Conservation (phyloP, 345 rosid species). For the Salix dunnii region DNA sequence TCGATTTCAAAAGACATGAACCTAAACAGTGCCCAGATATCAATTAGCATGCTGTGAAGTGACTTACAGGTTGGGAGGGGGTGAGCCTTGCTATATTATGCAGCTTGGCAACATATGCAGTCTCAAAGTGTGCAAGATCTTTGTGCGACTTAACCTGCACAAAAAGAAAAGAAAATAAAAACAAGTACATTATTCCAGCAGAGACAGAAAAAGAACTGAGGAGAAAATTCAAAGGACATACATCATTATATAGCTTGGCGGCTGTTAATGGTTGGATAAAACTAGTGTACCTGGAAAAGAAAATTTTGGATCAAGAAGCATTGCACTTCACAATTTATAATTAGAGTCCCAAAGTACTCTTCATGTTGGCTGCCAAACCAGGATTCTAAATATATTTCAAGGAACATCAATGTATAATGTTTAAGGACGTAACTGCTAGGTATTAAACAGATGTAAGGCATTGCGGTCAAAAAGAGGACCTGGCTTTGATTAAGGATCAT, state of each 20-base stretch:
- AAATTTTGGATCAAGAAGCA: constrained; percentile 3
- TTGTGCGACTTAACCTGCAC: constrained; percentile 84
- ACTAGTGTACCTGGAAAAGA: constrained; percentile 80
- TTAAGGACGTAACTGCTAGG: not conserved
- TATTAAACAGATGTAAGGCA: not conserved
- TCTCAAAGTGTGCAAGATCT: constrained; percentile 88
- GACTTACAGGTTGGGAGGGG: constrained; percentile 74
- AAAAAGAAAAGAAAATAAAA: constrained; percentile 11
- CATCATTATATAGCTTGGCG: constrained; percentile 85
- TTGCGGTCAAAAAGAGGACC: not conserved
- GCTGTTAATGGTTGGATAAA: constrained; percentile 92
- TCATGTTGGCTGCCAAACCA: not conserved
- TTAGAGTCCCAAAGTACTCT: constrained; percentile 1
- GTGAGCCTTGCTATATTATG: constrained; percentile 87
- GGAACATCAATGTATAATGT: not conserved
- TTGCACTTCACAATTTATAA: not conserved
- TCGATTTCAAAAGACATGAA: not conserved
- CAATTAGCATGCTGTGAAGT: constrained; percentile 4
- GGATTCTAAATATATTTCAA: not conserved
- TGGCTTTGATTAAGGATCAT: not conserved
- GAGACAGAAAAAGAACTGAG: not conserved
- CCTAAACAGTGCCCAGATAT: not conserved
- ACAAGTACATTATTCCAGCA: not conserved
- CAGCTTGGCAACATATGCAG: constrained; percentile 92
- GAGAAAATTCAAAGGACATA: constrained; percentile 27